These are phyloP conservation scores for Aspergillus piperis DNA, from an alignment of 2,329 filamentous ascomycete genomes.

Conservation along the genomic window DNA sequence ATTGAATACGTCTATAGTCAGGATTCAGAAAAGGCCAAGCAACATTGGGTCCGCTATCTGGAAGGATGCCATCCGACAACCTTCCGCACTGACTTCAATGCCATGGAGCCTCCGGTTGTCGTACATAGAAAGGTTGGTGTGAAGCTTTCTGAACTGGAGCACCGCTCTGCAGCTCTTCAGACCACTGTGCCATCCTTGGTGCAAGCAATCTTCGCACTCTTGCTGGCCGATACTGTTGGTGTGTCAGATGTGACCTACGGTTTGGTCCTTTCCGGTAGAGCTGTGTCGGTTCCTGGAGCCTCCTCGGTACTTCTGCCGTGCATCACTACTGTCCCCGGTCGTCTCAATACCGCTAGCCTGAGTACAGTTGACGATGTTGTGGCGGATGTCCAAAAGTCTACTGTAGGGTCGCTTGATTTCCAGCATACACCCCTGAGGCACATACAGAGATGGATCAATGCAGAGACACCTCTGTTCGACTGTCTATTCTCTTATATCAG, in stretches of 20 bases:
- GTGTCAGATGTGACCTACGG: constrained; percentile 36
- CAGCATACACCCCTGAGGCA: constrained; percentile 40
- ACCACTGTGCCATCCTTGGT: constrained; percentile 35
- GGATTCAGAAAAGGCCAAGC: constrained; percentile 27
- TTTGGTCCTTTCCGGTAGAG: constrained; percentile 36
- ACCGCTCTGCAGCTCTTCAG: constrained; percentile 27
- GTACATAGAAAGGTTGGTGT: constrained; percentile 16
- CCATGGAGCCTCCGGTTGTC: constrained; percentile 14
- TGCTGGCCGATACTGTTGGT: constrained; percentile 32
- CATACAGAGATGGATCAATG: constrained; percentile 39
- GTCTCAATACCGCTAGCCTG: constrained; percentile 28
- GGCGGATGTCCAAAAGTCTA: constrained; percentile 24
- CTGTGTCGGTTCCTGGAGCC: constrained; percentile 32
- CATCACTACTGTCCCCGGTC: constrained; percentile 40
- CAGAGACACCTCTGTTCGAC: constrained; percentile 36
- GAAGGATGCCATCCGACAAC: constrained; percentile 25
- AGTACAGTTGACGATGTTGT: constrained; percentile 28
- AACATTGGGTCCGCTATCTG: constrained; percentile 31
- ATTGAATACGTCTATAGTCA: constrained; percentile 31
- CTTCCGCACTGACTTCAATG: constrained; percentile 13
- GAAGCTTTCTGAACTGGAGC: constrained; percentile 30
- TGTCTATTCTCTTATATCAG: constrained; percentile 38
- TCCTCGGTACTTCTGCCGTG: constrained; percentile 38
- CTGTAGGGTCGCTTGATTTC: constrained; percentile 33
- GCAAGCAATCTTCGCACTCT: constrained; percentile 38